phyloP scores from a whole-genome alignment of 2,329 filamentous ascomycete genomes.

The Aspergillus fumigatiaffinis region DNA sequence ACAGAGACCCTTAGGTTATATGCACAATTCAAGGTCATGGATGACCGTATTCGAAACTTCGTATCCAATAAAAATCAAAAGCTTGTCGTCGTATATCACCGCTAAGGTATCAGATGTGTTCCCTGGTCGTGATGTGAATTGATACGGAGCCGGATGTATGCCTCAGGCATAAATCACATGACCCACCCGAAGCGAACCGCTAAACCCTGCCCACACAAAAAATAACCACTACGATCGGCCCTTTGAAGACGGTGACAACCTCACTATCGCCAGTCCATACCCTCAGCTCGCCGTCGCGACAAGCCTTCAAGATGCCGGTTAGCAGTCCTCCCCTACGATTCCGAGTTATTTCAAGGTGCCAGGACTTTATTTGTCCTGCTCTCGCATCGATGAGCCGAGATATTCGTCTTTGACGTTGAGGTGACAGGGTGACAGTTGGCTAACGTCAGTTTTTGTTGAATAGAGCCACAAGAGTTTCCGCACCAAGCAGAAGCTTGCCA shows the following conservation, averaged over 20 bases:
- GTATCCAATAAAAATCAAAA: not conserved
- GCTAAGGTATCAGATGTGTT: not conserved
- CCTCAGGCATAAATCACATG: slow-evolving; percentile 32
- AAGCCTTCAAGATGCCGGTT: slow-evolving; percentile 56
- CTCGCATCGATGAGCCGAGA: not conserved
- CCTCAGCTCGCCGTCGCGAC: slow-evolving; percentile 39
- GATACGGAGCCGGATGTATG: not conserved
- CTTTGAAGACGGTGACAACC: slow-evolving; percentile 31
- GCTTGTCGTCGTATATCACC: not conserved
- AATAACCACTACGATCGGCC: slow-evolving; percentile 27
- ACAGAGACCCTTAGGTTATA: not conserved
- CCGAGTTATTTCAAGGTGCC: not conserved
- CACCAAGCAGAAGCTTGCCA: slow-evolving; percentile 99
- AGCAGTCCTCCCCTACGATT: slow-evolving; percentile 17
- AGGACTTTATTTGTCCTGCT: not conserved
- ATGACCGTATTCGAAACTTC: too few relatives aligned
- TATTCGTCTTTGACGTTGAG: not conserved
- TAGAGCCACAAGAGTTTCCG: slow-evolving; percentile 99
- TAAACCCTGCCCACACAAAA: slow-evolving; percentile 41
- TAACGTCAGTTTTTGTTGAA: slow-evolving; percentile 8
- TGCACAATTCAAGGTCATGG: not conserved
- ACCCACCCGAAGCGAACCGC: slow-evolving; percentile 35
- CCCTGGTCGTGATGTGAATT: too few relatives aligned
- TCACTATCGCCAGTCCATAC: slow-evolving; percentile 31
- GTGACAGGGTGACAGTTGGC: slow-evolving; percentile 1